Evolutionary conservation across 345 rosid genomes (phyloP), one percentile per base, ranked within the genome.

Genomic region (Hibiscus tridactylites): DNA sequence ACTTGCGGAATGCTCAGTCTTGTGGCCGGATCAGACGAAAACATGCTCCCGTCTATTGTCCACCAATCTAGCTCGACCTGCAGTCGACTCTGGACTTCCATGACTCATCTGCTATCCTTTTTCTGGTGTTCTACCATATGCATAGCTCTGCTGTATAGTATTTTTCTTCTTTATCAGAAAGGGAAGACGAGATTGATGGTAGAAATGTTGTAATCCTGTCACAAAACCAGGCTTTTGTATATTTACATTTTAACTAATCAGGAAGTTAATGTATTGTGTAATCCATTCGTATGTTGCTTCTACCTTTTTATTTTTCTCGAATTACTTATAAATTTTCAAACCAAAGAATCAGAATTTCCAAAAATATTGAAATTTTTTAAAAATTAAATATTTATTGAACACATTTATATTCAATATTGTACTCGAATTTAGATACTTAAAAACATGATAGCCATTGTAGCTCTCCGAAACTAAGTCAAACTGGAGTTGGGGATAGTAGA

Each of bases 91-190:
- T 5, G 56, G 19, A 15, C 56, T 50, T 15, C 2, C 19, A 5
- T n/a, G 56, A 50, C 1, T 50, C 71, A 60, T 75, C 76, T 68
- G 73, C 78, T 31, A 15, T 73, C 81, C 54, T 46, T 71, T 15
- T 16, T 6, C 53, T 64, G 71, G 70, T 76, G 3, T 60, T 77
- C 77, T 80, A 74, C 65, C 81, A 73, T 79, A 56, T 74, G 26
- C 75, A 53, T 73, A 81, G 81, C 70, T 77, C 68, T 79, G 68
- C 71, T 79, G 91, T 83, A 83, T 82, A 87, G 85, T 78, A 65
- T 74, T 44, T 58, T 60, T 74, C 58, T 71, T 75, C 15, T 73
- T 70, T 67, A 17, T 61, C 71, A 75, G 77, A 59, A 69, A 79
- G 70, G 75, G 77, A 71, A 50, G 54, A 50, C 6, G 54, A 68